These are phyloP conservation scores for Brassica rapa DNA, from an alignment of 345 rosid genomes.

Conservation along the genomic window DNA sequence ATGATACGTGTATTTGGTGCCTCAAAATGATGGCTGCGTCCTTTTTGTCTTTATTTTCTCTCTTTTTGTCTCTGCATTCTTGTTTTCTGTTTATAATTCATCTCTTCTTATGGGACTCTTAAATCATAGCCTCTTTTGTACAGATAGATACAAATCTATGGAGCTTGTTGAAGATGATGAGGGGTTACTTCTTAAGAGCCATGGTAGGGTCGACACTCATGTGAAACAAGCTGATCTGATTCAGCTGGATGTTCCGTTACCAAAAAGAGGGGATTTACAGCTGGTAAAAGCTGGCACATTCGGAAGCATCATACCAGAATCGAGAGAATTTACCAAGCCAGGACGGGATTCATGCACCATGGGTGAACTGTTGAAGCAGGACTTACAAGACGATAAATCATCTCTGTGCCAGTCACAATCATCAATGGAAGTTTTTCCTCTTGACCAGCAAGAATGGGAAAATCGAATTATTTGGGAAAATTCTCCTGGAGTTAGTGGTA, in stretches of 20 bases:
- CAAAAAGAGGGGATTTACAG: slow-evolving; percentile 40
- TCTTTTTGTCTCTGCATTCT: slow-evolving; percentile 22
- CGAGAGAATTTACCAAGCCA: slow-evolving; percentile 41
- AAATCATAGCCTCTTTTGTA: slow-evolving; percentile 33
- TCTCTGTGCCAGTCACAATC: slow-evolving; percentile 53
- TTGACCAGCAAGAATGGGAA: slow-evolving; percentile 96
- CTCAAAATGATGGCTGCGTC: slow-evolving; percentile 12
- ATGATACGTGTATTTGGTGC: slow-evolving; percentile 13
- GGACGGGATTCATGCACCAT: slow-evolving; percentile 49
- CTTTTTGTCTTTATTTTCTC: slow-evolving; percentile 2
- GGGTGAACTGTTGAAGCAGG: slow-evolving; percentile 72
- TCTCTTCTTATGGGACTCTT: background rate
- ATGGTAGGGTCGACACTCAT: slow-evolving; percentile 47
- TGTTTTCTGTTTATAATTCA: slow-evolving; percentile 4
- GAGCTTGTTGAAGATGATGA: slow-evolving; percentile 88
- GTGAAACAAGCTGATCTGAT: slow-evolving; percentile 38
- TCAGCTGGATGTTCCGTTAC: slow-evolving; percentile 49
- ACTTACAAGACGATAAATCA: slow-evolving; percentile 39
- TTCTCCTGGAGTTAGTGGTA: slow-evolving; percentile 52
- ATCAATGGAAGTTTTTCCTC: slow-evolving; percentile 55
- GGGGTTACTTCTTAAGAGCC: slow-evolving; percentile 65
- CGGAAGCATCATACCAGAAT: slow-evolving; percentile 38
- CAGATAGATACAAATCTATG: slow-evolving; percentile 64
- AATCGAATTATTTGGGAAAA: slow-evolving; percentile 76
- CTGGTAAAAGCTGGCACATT: slow-evolving; percentile 42